phyloP scores from a whole-genome alignment of 169 alveolate genomes.

The Theileria equi region DNA sequence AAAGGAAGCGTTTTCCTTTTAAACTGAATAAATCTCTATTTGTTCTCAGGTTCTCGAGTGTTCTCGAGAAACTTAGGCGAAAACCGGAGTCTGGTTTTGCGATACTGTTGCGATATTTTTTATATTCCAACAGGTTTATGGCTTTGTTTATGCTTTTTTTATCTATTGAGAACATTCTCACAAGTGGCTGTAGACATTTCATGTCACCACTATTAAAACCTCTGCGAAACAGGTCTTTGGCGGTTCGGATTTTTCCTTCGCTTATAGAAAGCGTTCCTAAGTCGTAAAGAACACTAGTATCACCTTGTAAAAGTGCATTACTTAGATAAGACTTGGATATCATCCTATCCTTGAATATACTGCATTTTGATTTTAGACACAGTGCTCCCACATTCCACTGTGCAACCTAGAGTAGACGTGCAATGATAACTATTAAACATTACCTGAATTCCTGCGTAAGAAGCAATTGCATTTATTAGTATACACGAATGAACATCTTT shows the following conservation, averaged over 20 bases:
- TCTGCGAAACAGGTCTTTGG: slow-evolving; percentile 34
- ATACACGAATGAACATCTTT: slow-evolving; percentile 20
- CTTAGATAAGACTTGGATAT: background rate
- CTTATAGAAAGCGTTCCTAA: slow-evolving; percentile 21
- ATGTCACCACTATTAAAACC: slow-evolving; percentile 57
- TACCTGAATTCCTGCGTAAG: slow-evolving; percentile 48
- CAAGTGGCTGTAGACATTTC: slow-evolving; percentile 49
- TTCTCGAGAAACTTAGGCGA: background rate
- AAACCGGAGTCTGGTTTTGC: background rate
- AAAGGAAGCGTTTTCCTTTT: slow-evolving; percentile 12
- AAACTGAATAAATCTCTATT: slow-evolving; percentile 12
- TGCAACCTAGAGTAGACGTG: slow-evolving; percentile 4
- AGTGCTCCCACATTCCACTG: slow-evolving; percentile 22
- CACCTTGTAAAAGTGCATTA: slow-evolving; percentile 38
- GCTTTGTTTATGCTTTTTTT: slow-evolving; percentile 26
- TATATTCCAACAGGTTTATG: slow-evolving; percentile 36
- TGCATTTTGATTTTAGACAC: slow-evolving; percentile 7
- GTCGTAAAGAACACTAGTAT: slow-evolving; percentile 3
- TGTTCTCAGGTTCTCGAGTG: slow-evolving; percentile 3
- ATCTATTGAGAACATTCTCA: background rate
- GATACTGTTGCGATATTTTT: slow-evolving; percentile 33
- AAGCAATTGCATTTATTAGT: slow-evolving; percentile 13
- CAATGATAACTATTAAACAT: background rate
- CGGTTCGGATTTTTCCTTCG: slow-evolving; percentile 11
- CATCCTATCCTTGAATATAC: slow-evolving; percentile 9